Percentiles rank a stretch among this genome's conserved stretches.
Evolutionary conservation across 495 filamentous ascomycete genomes (phyloP).

Genomic region (Cryomyces antarcticus): DNA sequence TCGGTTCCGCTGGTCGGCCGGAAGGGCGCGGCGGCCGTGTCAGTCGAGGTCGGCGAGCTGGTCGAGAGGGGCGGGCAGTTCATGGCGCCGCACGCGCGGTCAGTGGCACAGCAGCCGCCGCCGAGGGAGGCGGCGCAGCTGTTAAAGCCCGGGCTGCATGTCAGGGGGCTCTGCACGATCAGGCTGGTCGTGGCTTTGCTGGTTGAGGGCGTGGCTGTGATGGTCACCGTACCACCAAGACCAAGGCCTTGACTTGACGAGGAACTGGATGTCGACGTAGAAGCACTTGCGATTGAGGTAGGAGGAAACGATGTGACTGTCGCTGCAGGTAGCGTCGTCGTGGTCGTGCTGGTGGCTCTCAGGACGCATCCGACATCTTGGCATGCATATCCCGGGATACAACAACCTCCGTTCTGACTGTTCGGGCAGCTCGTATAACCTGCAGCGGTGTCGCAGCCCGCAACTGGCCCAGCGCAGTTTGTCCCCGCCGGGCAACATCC

Average conservation of each 20-base stretch:
- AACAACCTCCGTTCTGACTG: slow-evolving; percentile 66
- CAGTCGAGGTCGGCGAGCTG: slow-evolving; percentile 1
- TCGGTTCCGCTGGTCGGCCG: slow-evolving; percentile 28
- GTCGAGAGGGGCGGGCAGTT: slow-evolving; percentile 7
- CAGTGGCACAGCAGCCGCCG: slow-evolving; percentile 22
- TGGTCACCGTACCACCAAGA: neutral
- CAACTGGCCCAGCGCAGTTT: slow-evolving; percentile 44
- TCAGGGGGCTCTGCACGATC: slow-evolving; percentile 15
- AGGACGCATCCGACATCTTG: slow-evolving; percentile 46
- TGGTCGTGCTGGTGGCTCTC: slow-evolving; percentile 5
- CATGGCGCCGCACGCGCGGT: slow-evolving; percentile 12
- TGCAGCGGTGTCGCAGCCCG: slow-evolving; percentile 28
- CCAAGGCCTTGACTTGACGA: neutral
- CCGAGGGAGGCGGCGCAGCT: slow-evolving; percentile 20
- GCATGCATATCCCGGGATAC: slow-evolving; percentile 63
- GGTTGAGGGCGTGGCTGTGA: slow-evolving; percentile 8
- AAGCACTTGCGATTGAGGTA: neutral
- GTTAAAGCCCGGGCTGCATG: slow-evolving; percentile 38
- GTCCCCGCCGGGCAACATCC: slow-evolving; percentile 68
- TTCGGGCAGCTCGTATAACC: slow-evolving; percentile 49
- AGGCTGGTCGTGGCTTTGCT: neutral
- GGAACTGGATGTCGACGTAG: neutral
- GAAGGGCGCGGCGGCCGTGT: slow-evolving; percentile 22
- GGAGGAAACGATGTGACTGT: neutral
- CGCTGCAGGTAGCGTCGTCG: slow-evolving; percentile 5